Percentiles rank a stretch among this genome's conserved stretches.
Evolutionary conservation across 2,329 filamentous ascomycete genomes (phyloP).

Genomic region (Pestalotiopsis sp.): DNA sequence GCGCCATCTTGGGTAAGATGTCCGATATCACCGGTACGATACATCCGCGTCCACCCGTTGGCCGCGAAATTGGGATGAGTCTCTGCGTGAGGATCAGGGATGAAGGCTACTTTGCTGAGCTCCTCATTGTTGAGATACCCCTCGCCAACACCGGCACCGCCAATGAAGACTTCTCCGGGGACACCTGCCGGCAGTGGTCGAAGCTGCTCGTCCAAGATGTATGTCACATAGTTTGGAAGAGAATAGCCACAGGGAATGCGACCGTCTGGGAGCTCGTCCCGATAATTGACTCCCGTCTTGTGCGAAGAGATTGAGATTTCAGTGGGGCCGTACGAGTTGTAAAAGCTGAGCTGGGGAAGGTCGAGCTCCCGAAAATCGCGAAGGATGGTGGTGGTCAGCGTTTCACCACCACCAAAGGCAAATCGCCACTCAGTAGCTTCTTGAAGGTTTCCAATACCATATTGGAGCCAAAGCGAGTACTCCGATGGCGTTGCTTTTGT

Average conservation of each 20-base stretch:
- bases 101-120: conserved; percentile 9
- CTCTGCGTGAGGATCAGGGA: not conserved
- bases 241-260: conserved; percentile 15
- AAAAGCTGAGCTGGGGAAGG: not conserved
- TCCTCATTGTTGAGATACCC: conserved; percentile 37
- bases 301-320: conserved; percentile 16
- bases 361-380: conserved; percentile 13
- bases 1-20: conserved; percentile 37
- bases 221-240: conserved; percentile 24
- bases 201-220: conserved; percentile 41
- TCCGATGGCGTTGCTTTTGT: conserved; percentile 42
- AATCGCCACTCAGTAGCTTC: conserved; percentile 27
- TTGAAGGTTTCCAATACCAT: conserved; percentile 15
- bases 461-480: conserved; percentile 28
- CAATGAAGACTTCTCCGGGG: conserved; percentile 45
- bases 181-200: conserved; percentile 39
- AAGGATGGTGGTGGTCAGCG: conserved; percentile 14
- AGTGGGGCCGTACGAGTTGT: conserved; percentile 22
- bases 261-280: too few relatives aligned
- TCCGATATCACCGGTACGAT: conserved; percentile 42
- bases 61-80: not conserved
- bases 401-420: conserved; percentile 37
- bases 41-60: conserved; percentile 15
- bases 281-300: not conserved
- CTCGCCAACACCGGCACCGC: conserved; percentile 35